Base-by-base conservation (phyloP, 192 early-diverging fungal genomes). In the Coemansia javaensis region DNA sequence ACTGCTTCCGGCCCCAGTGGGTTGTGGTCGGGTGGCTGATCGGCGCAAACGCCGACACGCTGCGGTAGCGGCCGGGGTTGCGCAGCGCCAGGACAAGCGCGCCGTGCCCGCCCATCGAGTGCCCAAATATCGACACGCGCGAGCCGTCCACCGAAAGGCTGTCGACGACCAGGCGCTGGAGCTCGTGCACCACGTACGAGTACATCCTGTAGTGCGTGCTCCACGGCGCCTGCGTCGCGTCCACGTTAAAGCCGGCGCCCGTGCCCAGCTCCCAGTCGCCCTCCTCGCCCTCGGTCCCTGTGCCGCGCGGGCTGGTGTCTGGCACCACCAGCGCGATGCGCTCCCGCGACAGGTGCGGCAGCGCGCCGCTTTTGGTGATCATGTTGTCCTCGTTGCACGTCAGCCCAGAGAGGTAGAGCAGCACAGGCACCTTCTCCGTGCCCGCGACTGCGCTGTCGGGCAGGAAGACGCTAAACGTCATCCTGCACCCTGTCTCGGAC, bases 81-180 rank as follows among this genome's bases (percentile, higher is more conserved):
- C 84, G 85, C 38, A 95, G 53, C 8, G 81, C 83, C 21, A 83
- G 75, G 10, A 85, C 64, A 18, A 95, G 75, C 11, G 92, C 92
- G 40, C 92, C 92, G 62, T 95, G 92, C 17, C 92, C 92, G 21
- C 92, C 92, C 85, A 88, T 86, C 5, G 83, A 85, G 53, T 86
- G 84, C 3, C 86, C 84, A 51, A 79, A 83, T 30, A 89, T 60
- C 3, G 83, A 83, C 11, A 84, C 62, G 40, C 81, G 81, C 14
- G 60, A 54, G 17, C 25, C 56, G 51, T 87, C 83, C 59, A 91
- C 78, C 8, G 78, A 74, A 14, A 90, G 63, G 50, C 65, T 58
- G 28, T 67, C 47, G 16, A 57, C 59, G 13, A 91, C 40, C 14
- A 90, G 48, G 21, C 72, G 59, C 22, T 78, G 80, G 15, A 94